Evolutionary conservation across 352 stramenopile species (phyloP).

Genomic region (Pythium pyrilobum): DNA sequence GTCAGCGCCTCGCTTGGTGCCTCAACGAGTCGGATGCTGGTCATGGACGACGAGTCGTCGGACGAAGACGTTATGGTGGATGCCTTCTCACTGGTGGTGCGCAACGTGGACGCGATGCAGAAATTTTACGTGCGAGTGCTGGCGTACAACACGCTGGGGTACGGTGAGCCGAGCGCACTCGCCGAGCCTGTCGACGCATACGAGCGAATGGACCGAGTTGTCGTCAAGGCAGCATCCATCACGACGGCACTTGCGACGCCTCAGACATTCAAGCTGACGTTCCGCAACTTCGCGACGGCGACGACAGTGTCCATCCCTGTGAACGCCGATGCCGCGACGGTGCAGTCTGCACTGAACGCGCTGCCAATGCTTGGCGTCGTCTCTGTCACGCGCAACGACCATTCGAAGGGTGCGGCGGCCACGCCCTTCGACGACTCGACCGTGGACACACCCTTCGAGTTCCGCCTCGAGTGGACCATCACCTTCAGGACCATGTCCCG

Average conservation of each 20-base stretch:
- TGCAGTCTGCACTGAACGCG: slow-evolving; percentile 51
- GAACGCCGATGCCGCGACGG: slow-evolving; percentile 37
- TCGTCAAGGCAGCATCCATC: slow-evolving; percentile 28
- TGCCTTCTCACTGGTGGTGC: slow-evolving; percentile 38
- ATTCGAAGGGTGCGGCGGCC: slow-evolving; percentile 36
- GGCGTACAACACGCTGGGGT: slow-evolving; percentile 75
- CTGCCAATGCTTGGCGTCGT: slow-evolving; percentile 49
- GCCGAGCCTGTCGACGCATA: slow-evolving; percentile 43
- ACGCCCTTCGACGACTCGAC: slow-evolving; percentile 43
- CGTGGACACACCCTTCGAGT: slow-evolving; percentile 31
- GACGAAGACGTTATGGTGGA: not conserved
- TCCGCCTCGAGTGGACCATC: slow-evolving; percentile 70
- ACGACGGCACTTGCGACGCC: slow-evolving; percentile 23
- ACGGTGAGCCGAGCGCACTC: slow-evolving; percentile 41
- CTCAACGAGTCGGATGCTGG: not conserved
- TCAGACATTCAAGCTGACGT: slow-evolving; percentile 53
- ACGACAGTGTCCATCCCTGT: slow-evolving; percentile 38
- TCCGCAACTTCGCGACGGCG: slow-evolving; percentile 39
- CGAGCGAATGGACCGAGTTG: slow-evolving; percentile 43
- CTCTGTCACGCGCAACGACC: slow-evolving; percentile 51
- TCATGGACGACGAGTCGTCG: not conserved
- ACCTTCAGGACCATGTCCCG: slow-evolving; percentile 55
- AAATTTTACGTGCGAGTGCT: slow-evolving; percentile 81
- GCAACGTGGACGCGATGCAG: slow-evolving; percentile 30
- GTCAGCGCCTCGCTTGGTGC: not conserved